Conservation (phyloP, 1,139 yeast genomes). For the Taiozyma sp. region DNA sequence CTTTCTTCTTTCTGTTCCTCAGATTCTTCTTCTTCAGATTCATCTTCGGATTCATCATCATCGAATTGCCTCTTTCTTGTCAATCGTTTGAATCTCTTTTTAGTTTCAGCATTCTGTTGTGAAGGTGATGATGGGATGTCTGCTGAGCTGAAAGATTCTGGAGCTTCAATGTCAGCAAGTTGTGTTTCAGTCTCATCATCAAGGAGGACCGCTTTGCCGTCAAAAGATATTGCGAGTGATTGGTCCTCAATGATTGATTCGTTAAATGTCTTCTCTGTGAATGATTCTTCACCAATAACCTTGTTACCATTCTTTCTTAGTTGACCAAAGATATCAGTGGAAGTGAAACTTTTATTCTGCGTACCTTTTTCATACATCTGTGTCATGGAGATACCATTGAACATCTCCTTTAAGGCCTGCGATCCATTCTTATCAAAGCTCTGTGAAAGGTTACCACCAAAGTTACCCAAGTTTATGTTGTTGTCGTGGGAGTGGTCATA, state of each 20-base stretch:
- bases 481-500: constrained; percentile 10
- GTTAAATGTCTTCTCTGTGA: constrained; percentile 4
- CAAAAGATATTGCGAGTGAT: not conserved
- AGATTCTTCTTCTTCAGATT: constrained; percentile 14
- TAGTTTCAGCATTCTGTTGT: constrained; percentile 6
- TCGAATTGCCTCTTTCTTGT: constrained; percentile 1
- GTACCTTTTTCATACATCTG: constrained; percentile 20
- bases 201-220: not conserved
- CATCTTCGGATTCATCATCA: constrained; percentile 8
- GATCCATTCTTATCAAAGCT: constrained; percentile 10
- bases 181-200: constrained; percentile 5
- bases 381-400: constrained; percentile 14
- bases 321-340: constrained; percentile 14
- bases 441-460: constrained; percentile 27
- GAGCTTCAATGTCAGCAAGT: constrained; percentile 1
- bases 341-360: not conserved
- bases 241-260: not conserved
- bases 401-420: constrained; percentile 9
- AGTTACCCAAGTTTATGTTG: constrained; percentile 28
- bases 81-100: constrained; percentile 5
- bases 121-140: not conserved
- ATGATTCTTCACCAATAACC: constrained; percentile 10
- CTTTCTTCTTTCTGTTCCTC: constrained; percentile 17
- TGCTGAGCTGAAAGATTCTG: not conserved
- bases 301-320: constrained; percentile 9